Conservation (phyloP, 202 grass and related monocot species). For the Sporobolus alterniflorus region DNA sequence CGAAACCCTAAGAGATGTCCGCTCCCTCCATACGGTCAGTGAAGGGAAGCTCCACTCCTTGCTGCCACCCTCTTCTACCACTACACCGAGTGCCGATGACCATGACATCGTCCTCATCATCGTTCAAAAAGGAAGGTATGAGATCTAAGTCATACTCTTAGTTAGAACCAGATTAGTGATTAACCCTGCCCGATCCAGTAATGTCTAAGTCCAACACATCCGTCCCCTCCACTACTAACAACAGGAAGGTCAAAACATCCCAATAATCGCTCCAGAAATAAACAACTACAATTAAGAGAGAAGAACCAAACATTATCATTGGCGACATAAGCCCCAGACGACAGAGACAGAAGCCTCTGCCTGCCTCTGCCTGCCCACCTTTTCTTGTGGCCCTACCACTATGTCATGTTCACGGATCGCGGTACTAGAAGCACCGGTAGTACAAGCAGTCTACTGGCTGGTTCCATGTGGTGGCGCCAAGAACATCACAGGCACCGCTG, state of each 20-base stretch:
- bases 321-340: slow-evolving; percentile 41
- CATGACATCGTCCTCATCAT: too few species aligned
- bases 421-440: slow-evolving; percentile 43
- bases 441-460: slow-evolving; percentile 43
- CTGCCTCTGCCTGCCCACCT: background rate
- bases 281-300: slow-evolving; percentile 27
- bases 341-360: slow-evolving; percentile 29
- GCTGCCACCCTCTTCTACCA: too few species aligned
- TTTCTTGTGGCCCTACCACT: slow-evolving; percentile 30
- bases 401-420: slow-evolving; percentile 3
- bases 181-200: too few species aligned
- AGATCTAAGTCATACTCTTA: too few species aligned
- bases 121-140: too few species aligned
- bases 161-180: too few species aligned
- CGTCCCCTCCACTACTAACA: too few species aligned
- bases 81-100: too few species aligned
- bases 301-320: slow-evolving; percentile 30
- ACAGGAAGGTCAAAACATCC: slow-evolving; percentile 22
- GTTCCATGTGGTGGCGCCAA: slow-evolving; percentile 44
- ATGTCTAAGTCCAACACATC: too few species aligned
- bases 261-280: slow-evolving; percentile 15
- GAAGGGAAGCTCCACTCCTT: too few species aligned
- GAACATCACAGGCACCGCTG: slow-evolving; percentile 33
- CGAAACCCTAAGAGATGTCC: too few species aligned
- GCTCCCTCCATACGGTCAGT: too few species aligned